Conservation (phyloP, 306 rosid genomes). For the Vigna nakashimae region DNA sequence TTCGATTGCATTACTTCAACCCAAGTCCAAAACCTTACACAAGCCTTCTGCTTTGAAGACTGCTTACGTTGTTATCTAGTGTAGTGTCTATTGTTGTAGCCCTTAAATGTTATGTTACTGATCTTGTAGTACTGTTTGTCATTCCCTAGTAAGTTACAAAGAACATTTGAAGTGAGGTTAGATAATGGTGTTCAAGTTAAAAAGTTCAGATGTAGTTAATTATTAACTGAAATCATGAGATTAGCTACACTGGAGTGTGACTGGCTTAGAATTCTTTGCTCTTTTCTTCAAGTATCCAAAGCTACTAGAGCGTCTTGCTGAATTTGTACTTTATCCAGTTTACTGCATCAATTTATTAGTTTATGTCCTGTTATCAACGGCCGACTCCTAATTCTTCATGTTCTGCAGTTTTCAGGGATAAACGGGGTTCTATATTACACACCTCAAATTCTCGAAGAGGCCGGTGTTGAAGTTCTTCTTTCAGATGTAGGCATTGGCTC, state of each 20-base stretch:
- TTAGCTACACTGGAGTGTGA: background rate
- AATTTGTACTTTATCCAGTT: slow-evolving; percentile 19
- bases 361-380: slow-evolving; percentile 4
- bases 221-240: slow-evolving; percentile 26
- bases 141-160: slow-evolving; percentile 23
- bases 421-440: slow-evolving; percentile 91
- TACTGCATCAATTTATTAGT: slow-evolving; percentile 15
- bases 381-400: slow-evolving; percentile 35
- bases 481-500: slow-evolving; percentile 64
- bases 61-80: slow-evolving; percentile 5
- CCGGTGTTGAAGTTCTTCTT: slow-evolving; percentile 82
- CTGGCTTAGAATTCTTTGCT: background rate
- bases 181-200: background rate
- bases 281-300: slow-evolving; percentile 2
- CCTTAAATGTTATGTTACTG: background rate
- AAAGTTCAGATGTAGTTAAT: background rate
- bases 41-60: slow-evolving; percentile 2
- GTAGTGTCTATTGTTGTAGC: background rate
- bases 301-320: slow-evolving; percentile 4
- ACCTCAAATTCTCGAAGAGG: slow-evolving; percentile 86
- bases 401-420: slow-evolving; percentile 77
- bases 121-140: slow-evolving; percentile 8
- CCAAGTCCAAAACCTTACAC: slow-evolving; percentile 17
- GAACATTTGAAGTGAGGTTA: background rate
- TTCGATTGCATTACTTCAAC: background rate